phyloP scores from a whole-genome alignment of 1,284 basidiomycete genomes.

The Leccinum huronense region DNA sequence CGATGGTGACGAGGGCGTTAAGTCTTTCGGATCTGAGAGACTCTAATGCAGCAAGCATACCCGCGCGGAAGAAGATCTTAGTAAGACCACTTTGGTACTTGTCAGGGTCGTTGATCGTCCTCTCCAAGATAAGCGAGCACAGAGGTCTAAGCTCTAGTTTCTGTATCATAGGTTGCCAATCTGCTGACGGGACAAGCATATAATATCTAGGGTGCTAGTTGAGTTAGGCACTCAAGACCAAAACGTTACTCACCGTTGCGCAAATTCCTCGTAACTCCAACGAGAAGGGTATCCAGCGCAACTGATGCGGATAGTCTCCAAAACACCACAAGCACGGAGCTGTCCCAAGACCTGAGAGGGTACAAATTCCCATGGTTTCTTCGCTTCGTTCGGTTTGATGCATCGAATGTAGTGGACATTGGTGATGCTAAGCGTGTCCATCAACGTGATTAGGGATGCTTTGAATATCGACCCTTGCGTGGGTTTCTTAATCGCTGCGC shows the following conservation, averaged over 20 bases:
- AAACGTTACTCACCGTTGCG: constrained; percentile 73
- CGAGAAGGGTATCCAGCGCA: constrained; percentile 99
- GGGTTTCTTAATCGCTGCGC: constrained; percentile 80
- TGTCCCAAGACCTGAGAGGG: constrained; percentile 96
- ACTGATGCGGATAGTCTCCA: constrained; percentile 98
- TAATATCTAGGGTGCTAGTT: constrained; percentile 71
- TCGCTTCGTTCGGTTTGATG: constrained; percentile 98
- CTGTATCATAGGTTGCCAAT: constrained; percentile 84
- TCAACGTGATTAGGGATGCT: constrained; percentile 87
- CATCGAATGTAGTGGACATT: constrained; percentile 99
- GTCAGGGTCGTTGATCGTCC: constrained; percentile 88
- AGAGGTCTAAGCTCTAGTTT: constrained; percentile 77
- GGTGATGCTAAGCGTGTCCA: constrained; percentile 97
- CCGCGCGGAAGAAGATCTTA: constrained; percentile 99
- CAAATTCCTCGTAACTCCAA: constrained; percentile 99
- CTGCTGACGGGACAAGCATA: constrained; percentile 86
- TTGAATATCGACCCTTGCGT: constrained; percentile 99
- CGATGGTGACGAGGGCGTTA: constrained; percentile 88
- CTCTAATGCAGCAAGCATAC: constrained; percentile 98
- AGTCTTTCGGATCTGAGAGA: constrained; percentile 84
- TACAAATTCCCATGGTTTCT: constrained; percentile 95
- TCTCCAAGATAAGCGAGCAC: constrained; percentile 84
- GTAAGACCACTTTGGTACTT: constrained; percentile 97
- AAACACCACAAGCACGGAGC: constrained; percentile 95
- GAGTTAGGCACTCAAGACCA: constrained; percentile 9